Conservation (phyloP, 768 basidiomycete genomes). For the Xerocomellus dryophilus region DNA sequence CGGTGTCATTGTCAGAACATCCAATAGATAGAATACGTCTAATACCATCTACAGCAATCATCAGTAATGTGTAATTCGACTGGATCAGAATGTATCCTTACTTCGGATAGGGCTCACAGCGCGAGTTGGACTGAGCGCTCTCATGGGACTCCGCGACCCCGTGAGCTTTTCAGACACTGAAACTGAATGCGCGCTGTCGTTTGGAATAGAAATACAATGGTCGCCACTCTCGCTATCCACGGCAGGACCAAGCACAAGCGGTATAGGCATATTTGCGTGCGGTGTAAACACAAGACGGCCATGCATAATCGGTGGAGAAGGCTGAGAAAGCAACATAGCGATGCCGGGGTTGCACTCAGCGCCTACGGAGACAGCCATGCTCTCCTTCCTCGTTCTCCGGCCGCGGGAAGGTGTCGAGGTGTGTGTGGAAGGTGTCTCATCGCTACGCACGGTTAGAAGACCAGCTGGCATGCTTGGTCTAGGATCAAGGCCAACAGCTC, state of each 20-base stretch:
- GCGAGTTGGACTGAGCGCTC: conserved; percentile 33
- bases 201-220: not conserved
- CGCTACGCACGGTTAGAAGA: not conserved
- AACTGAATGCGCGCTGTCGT: not conserved
- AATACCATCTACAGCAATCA: conserved; percentile 23
- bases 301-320: conserved; percentile 13
- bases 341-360: conserved; percentile 9
- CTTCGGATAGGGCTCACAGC: conserved; percentile 27
- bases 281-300: conserved; percentile 2
- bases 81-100: conserved; percentile 4
- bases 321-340: conserved; percentile 28
- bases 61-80: conserved; percentile 1
- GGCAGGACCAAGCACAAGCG: not conserved
- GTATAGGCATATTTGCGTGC: conserved; percentile 2
- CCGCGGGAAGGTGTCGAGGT: conserved; percentile 13
- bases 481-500: conserved; percentile 2
- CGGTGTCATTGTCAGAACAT: conserved; percentile 1
- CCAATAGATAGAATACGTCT: conserved; percentile 28
- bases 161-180: not conserved
- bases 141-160: conserved; percentile 14
- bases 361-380: conserved; percentile 1
- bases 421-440: not conserved
- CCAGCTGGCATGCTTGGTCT: not conserved
- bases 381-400: conserved; percentile 16
- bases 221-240: not conserved